Conservation (phyloP, 768 basidiomycete species). For the Hemileccinum rubropunctum region DNA sequence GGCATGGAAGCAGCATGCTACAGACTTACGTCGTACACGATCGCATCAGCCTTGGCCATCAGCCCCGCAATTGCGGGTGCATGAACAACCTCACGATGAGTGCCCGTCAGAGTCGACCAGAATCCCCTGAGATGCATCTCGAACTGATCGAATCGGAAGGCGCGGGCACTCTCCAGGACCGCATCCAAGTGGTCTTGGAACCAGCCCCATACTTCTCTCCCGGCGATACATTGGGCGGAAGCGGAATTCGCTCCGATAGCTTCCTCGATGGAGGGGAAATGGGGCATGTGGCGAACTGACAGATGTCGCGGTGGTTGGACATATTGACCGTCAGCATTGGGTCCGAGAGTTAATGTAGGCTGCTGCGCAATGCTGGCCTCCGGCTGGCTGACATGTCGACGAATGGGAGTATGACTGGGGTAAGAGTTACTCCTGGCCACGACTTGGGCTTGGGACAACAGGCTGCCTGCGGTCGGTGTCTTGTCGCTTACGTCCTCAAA, state of each 20-base stretch:
- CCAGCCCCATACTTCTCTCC: conserved; percentile 87
- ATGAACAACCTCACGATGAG: conserved; percentile 85
- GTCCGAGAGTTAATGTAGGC: conserved; percentile 54
- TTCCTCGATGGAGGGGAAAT: conserved; percentile 86
- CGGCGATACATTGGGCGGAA: conserved; percentile 74
- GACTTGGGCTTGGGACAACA: conserved; percentile 76
- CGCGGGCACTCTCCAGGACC: conserved; percentile 71
- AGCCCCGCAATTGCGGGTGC: conserved; percentile 84
- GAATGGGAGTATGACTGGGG: conserved; percentile 72
- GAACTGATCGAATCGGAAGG: conserved; percentile 85
- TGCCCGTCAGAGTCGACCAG: conserved; percentile 72
- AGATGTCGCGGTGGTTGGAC: conserved; percentile 45
- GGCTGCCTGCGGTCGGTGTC: conserved; percentile 77
- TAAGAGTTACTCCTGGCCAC: conserved; percentile 53
- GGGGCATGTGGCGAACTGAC: conserved; percentile 73
- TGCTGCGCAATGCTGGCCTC: conserved; percentile 54
- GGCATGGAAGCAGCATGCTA: neutral
- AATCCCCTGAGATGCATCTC: conserved; percentile 84
- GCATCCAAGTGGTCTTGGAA: conserved; percentile 90
- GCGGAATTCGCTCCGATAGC: conserved; percentile 72
- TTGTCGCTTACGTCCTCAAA: conserved; percentile 74
- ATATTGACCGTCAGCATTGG: conserved; percentile 45
- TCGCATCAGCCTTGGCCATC: conserved; percentile 88
- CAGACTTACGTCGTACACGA: conserved; percentile 83
- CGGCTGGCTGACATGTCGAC: conserved; percentile 60